Evolutionary conservation across 805 yeast species (phyloP), one percentile per base, ranked within the genome.

Genomic region (Candida rishiriensis): DNA sequence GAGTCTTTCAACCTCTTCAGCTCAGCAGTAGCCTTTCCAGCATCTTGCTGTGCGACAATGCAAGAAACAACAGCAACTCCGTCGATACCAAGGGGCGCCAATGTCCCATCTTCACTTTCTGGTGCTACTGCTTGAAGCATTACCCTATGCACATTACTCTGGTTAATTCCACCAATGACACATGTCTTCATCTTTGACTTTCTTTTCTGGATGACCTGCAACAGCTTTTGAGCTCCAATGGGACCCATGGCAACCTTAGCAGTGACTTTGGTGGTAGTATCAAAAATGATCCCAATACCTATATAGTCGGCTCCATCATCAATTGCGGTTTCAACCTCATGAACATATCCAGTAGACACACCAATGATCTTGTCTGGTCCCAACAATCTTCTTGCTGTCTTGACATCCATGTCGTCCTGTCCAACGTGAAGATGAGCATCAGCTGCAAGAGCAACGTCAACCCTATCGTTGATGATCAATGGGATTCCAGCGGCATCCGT

Each of bases 341-440:
- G 71, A 0, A 71, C 71, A 29, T 72, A 70, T 8, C 83, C 75
- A 21, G 88, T 84, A 34, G 90, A 81, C 45, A 90, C 81, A 1
- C 97, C 97, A 38, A 89, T 60, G 46, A 89, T 81, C 64, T 84
- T 88, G 44, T 78, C 73, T 0, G 82, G 78, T 0, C 97, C 96
- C 11, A 88, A 63, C 29, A 88, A 56, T 53, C 68, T 57, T 32
- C 97, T 65, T 1, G 79, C 93, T 33, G 72, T 53, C 1, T 55
- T 55, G 1, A 79, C 79, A 10, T 76, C 74, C 87, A 89, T 86
- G 59, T 89, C 97, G 42, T 83, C 89, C 61, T 89, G 97, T 0
- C 97, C 97, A 16, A 89, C 87, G 66, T 89, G 97, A 9, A 90
- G 83, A 50, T 88, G 96, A 2, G 95, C 95, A 53, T 77, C 93